phyloP scores from a whole-genome alignment of 1,284 basidiomycete species.

The Leccinum angustisporum region DNA sequence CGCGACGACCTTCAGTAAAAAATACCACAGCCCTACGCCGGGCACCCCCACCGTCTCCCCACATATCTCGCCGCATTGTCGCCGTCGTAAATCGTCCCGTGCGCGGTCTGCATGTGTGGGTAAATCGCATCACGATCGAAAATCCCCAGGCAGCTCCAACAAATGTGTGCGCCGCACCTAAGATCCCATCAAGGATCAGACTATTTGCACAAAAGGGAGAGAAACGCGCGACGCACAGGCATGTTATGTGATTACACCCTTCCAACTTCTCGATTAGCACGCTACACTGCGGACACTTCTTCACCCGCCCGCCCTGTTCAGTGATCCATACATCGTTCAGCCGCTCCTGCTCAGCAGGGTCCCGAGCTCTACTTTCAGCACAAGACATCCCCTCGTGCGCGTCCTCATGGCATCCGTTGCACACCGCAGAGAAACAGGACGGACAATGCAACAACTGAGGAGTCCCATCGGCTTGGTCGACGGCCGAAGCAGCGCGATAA shows the following conservation, averaged over 20 bases:
- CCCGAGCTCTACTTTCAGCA: slow-evolving; percentile 36
- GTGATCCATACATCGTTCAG: slow-evolving; percentile 45
- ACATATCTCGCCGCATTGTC: neutral
- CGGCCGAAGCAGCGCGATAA: slow-evolving; percentile 38
- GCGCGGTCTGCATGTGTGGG: slow-evolving; percentile 46
- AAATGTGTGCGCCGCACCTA: slow-evolving; percentile 52
- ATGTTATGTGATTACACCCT: slow-evolving; percentile 59
- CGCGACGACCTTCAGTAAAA: too few relatives aligned
- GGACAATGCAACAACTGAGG: slow-evolving; percentile 42
- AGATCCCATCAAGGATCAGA: slow-evolving; percentile 35
- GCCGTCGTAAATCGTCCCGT: slow-evolving; percentile 41
- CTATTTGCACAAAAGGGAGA: slow-evolving; percentile 38
- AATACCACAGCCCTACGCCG: too few relatives aligned
- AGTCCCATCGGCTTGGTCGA: slow-evolving; percentile 15
- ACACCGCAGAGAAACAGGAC: slow-evolving; percentile 52
- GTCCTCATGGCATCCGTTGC: slow-evolving; percentile 51
- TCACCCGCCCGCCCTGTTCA: slow-evolving; percentile 34
- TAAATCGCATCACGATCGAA: slow-evolving; percentile 40
- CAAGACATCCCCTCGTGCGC: slow-evolving; percentile 54
- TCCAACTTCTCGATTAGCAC: slow-evolving; percentile 49
- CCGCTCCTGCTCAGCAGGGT: slow-evolving; percentile 44
- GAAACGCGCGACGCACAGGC: slow-evolving; percentile 24
- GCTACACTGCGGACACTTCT: slow-evolving; percentile 43
- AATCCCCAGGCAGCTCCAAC: slow-evolving; percentile 46
- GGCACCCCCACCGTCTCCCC: too few relatives aligned